Conservation (phyloP, 768 basidiomycete genomes). For the Pholiota molesta region DNA sequence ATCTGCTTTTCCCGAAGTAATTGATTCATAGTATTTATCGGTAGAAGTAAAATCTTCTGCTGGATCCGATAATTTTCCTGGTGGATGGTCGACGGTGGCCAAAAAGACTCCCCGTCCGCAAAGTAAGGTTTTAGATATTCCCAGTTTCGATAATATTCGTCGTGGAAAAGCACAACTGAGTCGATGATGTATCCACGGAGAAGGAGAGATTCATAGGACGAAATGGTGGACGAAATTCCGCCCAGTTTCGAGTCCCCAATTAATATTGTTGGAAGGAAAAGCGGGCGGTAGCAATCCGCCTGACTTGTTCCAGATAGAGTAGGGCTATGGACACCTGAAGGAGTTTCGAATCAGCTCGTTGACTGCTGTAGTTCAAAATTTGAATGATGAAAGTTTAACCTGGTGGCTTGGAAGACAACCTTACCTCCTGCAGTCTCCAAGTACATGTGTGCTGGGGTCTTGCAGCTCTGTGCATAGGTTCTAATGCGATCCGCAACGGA, state of each 20-base stretch:
- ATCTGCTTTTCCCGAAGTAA: conserved; percentile 40
- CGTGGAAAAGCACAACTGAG: conserved; percentile 80
- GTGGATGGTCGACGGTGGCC: conserved; percentile 59
- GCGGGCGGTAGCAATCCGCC: conserved; percentile 80
- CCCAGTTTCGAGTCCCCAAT: conserved; percentile 90
- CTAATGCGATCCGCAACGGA: conserved; percentile 68
- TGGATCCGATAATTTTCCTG: conserved; percentile 44
- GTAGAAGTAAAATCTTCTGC: conserved; percentile 53
- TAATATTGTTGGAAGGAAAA: conserved; percentile 86
- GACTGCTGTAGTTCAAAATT: neutral
- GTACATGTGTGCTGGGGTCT: conserved; percentile 61
- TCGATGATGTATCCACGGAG: conserved; percentile 92
- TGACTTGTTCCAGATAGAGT: conserved; percentile 83
- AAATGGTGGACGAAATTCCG: conserved; percentile 90
- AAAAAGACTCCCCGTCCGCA: conserved; percentile 62
- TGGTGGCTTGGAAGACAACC: conserved; percentile 25
- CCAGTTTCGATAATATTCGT: conserved; percentile 85
- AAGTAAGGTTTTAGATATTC: conserved; percentile 85
- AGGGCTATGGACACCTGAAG: conserved; percentile 88
- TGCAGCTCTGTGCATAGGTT: conserved; percentile 42
- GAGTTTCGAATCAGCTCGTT: conserved; percentile 9
- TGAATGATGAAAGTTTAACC: neutral
- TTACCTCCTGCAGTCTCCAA: conserved; percentile 96
- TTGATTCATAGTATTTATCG: conserved; percentile 70
- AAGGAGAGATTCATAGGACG: conserved; percentile 88